Evolutionary conservation across 2,329 filamentous ascomycete genomes (phyloP), one percentile per base, ranked within the genome.

Genomic region (Aureobasidium sp.): DNA sequence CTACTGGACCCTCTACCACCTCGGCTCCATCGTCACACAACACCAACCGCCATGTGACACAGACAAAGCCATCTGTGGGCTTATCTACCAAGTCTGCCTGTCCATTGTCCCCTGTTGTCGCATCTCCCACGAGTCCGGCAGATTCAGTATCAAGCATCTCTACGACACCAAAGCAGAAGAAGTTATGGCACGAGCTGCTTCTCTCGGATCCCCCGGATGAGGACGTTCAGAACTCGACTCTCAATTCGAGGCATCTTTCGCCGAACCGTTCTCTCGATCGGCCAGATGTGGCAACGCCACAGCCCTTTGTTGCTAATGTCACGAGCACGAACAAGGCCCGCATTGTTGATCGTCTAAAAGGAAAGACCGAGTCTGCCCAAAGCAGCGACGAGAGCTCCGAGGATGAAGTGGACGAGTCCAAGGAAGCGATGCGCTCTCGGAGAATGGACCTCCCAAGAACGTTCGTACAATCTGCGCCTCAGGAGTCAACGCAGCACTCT

Each of bases 301-400:
- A 57, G 17, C 27, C 41, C 15, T 15, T 15, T 13, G 10, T 26
- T 3, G 9, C 29, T 36, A 27, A 17, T 3, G 8, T 5, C 27
- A 23, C 37, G 23, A 26, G 17, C 15, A n/a, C 27, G 34, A 10
- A 10, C 20, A 67, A 68, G n/a, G 64, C 67, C 9, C 67, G 69
- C 46, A 62, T 73, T 15, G 70, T 73, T 2, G 71, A 74, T 65
- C 70, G 70, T 6, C 60, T 74, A 29, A 73, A 70, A 65, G 70
- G 71, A 8, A 67, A 68, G 15, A 66, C 66, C n/a, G 50, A 62
- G 9, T 46, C 6, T 23, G 62, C 44, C 23, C 60, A 64, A 12
- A 64, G 63, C 20, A 68, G 69, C 39, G 59, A 61, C 4, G 64
- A 67, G n/a, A 64, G 63, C 51, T 63, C 67, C 5, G 65, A 64